phyloP scores from a whole-genome alignment of 2,329 filamentous ascomycete species.

The Colletotrichum karsti region DNA sequence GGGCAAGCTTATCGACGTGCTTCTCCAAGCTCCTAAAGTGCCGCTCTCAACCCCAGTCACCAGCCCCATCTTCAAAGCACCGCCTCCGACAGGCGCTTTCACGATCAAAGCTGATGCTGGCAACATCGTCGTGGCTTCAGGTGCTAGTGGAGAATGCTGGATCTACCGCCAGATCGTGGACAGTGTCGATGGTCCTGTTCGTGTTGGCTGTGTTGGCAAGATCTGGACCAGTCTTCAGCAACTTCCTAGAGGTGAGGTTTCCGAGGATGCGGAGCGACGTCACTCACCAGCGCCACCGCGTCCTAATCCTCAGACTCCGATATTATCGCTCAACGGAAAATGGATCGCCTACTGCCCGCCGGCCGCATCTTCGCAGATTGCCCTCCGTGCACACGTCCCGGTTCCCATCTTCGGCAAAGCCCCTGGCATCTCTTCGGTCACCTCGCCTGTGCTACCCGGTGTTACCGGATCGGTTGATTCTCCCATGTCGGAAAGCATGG shows the following conservation, averaged over 20 bases:
- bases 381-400: slow-evolving; percentile 72
- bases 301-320: slow-evolving; percentile 64
- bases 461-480: slow-evolving; percentile 75
- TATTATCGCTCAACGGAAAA: slow-evolving; percentile 74
- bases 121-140: slow-evolving; percentile 79
- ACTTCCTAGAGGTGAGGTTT: slow-evolving; percentile 54
- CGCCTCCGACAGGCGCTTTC: slow-evolving; percentile 76
- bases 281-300: slow-evolving; percentile 45
- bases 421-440: slow-evolving; percentile 66
- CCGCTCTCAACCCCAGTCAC: slow-evolving; percentile 66
- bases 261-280: slow-evolving; percentile 55
- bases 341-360: slow-evolving; percentile 84
- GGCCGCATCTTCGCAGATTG: slow-evolving; percentile 73
- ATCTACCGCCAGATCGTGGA: slow-evolving; percentile 67
- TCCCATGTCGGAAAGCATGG: slow-evolving; percentile 75
- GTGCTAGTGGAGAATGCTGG: slow-evolving; percentile 87
- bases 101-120: slow-evolving; percentile 77
- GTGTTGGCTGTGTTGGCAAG: slow-evolving; percentile 80
- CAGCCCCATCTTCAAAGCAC: slow-evolving; percentile 73
- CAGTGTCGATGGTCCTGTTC: slow-evolving; percentile 49
- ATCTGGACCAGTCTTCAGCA: slow-evolving; percentile 89
- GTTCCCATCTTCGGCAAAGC: slow-evolving; percentile 63
- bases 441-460: slow-evolving; percentile 74
- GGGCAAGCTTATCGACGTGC: slow-evolving; percentile 74
- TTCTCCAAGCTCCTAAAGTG: slow-evolving; percentile 75